Base-by-base conservation (phyloP, 164 flowering plant species). In the Kalanchoe fedtschenkoi region DNA sequence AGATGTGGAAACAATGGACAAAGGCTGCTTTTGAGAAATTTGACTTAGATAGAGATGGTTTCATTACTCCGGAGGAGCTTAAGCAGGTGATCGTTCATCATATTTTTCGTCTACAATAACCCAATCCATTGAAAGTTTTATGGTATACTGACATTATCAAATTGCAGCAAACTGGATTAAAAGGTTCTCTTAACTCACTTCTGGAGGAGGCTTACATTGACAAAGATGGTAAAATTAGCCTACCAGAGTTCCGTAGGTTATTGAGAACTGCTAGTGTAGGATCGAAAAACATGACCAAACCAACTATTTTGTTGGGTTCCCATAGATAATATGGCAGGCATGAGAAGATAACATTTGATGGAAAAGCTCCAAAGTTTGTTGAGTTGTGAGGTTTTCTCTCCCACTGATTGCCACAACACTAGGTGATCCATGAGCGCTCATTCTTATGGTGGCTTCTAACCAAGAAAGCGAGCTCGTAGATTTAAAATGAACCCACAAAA, bases 141-240 rank as follows among this genome's bases (percentile, higher is more conserved):
- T 24, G 13, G 56, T 11, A 24, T 4, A 24, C 51, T 51, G 30
- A 51, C 56, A 42, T 32, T 59, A 10, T 65, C 58, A 16, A 30
- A 19, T 56, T 65, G 66, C 72, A 93, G 99, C 97, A 93, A 65
- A 82, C 95, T 2, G 90, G 99, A 28, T 68, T 93, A 65, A 86
- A 65, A 79, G 96, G 98, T 30, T 93, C 97, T 37, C 80, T 93
- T 34, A 83, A 88, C 47, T 96, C 97, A 51, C 83, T 93, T 51
- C 86, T 93, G 11, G 97, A 90, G 71, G 99, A 93, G 75, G 97
- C 99, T 22, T 97, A 93, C 65, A 80, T 93, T 21, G 97, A 93
- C 78, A 85, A 83, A 75, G 99, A 93, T 67, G 99, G 99, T 53
- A 88, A 70, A 74, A 88, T 93, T 46, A 93, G 95, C 78, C 71